Evolutionary conservation across 1,284 basidiomycete genomes (phyloP).

Genomic region (Austroboletus niveus): DNA sequence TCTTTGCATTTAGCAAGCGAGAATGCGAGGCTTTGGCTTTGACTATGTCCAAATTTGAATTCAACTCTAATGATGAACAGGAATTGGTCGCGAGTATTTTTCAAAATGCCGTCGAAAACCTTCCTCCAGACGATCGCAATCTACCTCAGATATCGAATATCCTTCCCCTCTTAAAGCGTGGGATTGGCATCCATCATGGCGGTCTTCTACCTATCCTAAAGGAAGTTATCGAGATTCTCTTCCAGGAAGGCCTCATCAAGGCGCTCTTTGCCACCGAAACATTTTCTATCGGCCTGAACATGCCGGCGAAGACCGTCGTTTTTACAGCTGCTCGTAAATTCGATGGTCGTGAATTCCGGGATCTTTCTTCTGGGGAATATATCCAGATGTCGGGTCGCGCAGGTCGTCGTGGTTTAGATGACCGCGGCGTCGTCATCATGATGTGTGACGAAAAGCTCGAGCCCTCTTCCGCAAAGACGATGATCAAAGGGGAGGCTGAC

Average conservation of each 20-base stretch:
- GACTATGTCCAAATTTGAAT: conserved; percentile 93
- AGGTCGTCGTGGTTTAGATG: conserved; percentile 94
- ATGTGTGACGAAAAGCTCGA: conserved; percentile 99
- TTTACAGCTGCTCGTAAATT: conserved; percentile 96
- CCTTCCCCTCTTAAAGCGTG: conserved; percentile 90
- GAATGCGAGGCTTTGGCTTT: conserved; percentile 95
- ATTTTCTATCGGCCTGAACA: conserved; percentile 98
- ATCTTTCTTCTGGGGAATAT: conserved; percentile 89
- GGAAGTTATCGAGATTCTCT: conserved; percentile 98
- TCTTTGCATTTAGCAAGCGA: conserved; percentile 98
- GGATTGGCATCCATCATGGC: conserved; percentile 98
- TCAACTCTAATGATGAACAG: conserved; percentile 94
- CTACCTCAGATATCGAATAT: conserved; percentile 95
- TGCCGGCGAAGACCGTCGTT: conserved; percentile 99
- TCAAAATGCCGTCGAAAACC: conserved; percentile 89
- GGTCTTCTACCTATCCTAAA: conserved; percentile 97
- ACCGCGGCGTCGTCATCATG: conserved; percentile 99
- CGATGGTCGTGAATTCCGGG: conserved; percentile 93
- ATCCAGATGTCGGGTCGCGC: conserved; percentile 99
- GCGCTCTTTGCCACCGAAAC: conserved; percentile 99
- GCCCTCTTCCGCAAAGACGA: conserved; percentile 87
- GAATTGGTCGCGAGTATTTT: conserved; percentile 89
- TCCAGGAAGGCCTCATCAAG: conserved; percentile 99
- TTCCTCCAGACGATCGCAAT: conserved; percentile 85
- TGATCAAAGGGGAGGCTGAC: conserved; percentile 99